Evolutionary conservation across 805 yeast species (phyloP), one percentile per base, ranked within the genome.

Genomic region (Suhomyces sp.): DNA sequence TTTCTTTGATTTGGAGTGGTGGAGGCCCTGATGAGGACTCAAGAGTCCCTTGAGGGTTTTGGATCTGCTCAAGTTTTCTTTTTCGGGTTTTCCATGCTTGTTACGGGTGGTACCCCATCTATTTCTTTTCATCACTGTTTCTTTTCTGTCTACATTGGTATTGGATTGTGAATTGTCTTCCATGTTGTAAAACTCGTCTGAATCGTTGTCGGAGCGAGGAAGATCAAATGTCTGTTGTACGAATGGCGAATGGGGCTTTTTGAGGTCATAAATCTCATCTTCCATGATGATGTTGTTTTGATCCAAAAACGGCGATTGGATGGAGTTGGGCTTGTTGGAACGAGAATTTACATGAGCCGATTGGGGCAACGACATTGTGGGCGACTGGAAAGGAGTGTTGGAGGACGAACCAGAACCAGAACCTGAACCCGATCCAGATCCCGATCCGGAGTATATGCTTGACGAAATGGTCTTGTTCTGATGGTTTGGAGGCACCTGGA

Each of bases 41-140:
- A 67, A 50, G 21, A 67, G 46, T 7, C 75, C 70, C 50, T 71
- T 70, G 27, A 83, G 54, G 0, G 91, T 81, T 50, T 70, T 81
- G 12, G 80, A 73, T 45, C 90, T 65, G 6, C 72, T 72, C 8
- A 76, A 63, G 28, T 61, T 58, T 37, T 65, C 69, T 34, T 53
- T 53, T 28, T 53, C 46, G 15, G 93, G 90, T 30, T 72, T 70
- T 6, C 95, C 95, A 42, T 77, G 73, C 39, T 77, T 77, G 50
- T 79, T 76, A 47, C 95, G 73, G 46, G 83, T 87, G 3, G 97
- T 90, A 39, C 96, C 96, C 95, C 95, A 87, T 61, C 96, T 72
- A 47, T 81, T 76, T 50, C 95, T 73, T 46, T 82, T 79, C 78
- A 84, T 83, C n/a, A 72, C 64, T 0, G 83, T 68, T 11, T 65